Evolutionary conservation across 2,329 filamentous ascomycete genomes (phyloP), one percentile per base, ranked within the genome.

Genomic region (Claviceps lovelessii): DNA sequence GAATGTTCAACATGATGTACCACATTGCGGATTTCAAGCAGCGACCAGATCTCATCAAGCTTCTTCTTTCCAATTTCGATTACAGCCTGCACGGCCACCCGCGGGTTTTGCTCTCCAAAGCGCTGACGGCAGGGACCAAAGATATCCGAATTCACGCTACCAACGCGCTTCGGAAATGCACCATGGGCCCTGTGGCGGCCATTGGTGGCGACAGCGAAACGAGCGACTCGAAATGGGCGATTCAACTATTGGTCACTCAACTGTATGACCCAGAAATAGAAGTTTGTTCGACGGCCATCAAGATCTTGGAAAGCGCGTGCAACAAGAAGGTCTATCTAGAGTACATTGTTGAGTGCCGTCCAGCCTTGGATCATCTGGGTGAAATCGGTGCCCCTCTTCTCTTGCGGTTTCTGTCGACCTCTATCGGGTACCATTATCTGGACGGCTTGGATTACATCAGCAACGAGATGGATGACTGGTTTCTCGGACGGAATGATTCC

Each of bases 381-480:
- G 93, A 98, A 67, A 97, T 98, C 59, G 93, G 93, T 2, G 93
- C 94, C 17, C 93, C 94, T 1, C 75, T 98, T 28, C 78, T 98
- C 5, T 75, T 98, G 52, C 85, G 93, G 45, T 98, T 98, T 69
- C 70, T 98, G 54, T 96, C 90, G 0, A 97, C 91, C 0, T 96
- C 90, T 2, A 91, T 96, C 55, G 93, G 93, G 51, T 98, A 98
- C 65, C 90, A 97, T 68, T 98, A 98, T 68, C 77, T 98, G 6
- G 90, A 97, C 65, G 93, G 90, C 0, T 76, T 98, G 47, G 94
- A 98, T 72, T 98, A 98, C 67, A 98, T 98, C 68, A 96, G 90
- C 58, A 93, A 95, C 66, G 94, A 98, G 68, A 98, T 98, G 93
- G 93, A 98, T 62, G 94, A 98, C 70, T 98, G 93, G 93, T 98